Evolutionary conservation across 805 yeast species (phyloP).

Genomic region (Saturnispora sanitii): DNA sequence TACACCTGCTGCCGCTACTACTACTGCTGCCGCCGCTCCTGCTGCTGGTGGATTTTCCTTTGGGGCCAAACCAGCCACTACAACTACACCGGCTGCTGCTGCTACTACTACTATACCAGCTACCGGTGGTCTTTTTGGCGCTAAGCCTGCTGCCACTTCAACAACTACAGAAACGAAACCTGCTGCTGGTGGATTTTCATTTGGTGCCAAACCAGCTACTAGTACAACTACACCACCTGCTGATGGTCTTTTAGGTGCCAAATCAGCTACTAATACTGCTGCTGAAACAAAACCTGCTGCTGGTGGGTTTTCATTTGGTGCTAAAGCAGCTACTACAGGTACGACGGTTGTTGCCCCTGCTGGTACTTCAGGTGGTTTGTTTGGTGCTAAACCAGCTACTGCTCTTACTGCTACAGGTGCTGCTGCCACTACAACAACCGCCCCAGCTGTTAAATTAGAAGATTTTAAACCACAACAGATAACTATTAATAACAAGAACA

Average conservation of each 20-base stretch:
- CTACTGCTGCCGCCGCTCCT: slow-evolving; percentile 8
- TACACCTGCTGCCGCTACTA: slow-evolving; percentile 8
- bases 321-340: slow-evolving; percentile 1
- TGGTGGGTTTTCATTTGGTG: no score
- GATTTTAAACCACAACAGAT: slow-evolving; percentile 57
- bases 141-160: slow-evolving; percentile 6
- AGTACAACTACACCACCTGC: slow-evolving; percentile 3
- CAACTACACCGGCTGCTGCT: no score
- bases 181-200: slow-evolving; percentile 10
- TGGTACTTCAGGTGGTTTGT: slow-evolving; percentile 10
- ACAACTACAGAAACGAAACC: slow-evolving; percentile 4
- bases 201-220: slow-evolving; percentile 9
- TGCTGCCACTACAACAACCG: slow-evolving; percentile 2
- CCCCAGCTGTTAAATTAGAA: slow-evolving; percentile 33
- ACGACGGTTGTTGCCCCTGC: slow-evolving; percentile 3
- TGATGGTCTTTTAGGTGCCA: not conserved
- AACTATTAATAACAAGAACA: slow-evolving; percentile 78
- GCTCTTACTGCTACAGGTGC: slow-evolving; percentile 6
- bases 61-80: slow-evolving; percentile 8
- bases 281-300: slow-evolving; percentile 8
- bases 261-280: slow-evolving; percentile 4
- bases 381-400: slow-evolving; percentile 14
- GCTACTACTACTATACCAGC: slow-evolving; percentile 8
- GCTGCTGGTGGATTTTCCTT: slow-evolving; percentile 13
- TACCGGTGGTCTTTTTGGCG: slow-evolving; percentile 13